These are phyloP conservation scores for Gloeopeniophorella convolvens DNA, from an alignment of 768 basidiomycete species.

Conservation along the genomic window DNA sequence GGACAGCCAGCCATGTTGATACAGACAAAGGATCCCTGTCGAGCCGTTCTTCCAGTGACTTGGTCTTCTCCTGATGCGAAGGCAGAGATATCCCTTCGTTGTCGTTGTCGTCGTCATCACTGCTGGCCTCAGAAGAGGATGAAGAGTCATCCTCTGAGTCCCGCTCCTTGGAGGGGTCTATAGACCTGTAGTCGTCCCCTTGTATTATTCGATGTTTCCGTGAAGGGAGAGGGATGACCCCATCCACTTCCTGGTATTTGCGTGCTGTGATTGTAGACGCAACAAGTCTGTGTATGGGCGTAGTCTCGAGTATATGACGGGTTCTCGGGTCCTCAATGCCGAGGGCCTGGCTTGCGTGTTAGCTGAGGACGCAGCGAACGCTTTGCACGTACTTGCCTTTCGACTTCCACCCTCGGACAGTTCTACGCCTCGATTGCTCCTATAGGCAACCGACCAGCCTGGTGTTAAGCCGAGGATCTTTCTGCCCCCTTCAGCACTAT, in stretches of 20 bases:
- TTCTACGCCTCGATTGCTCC: slow-evolving; percentile 15
- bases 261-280: slow-evolving; percentile 29
- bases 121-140: slow-evolving; percentile 13
- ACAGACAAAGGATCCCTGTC: slow-evolving; percentile 44
- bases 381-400: slow-evolving; percentile 25
- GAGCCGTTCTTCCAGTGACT: slow-evolving; percentile 51
- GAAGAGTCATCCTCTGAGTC: slow-evolving; percentile 34
- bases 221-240: slow-evolving; percentile 55
- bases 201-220: slow-evolving; percentile 28
- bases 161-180: slow-evolving; percentile 29
- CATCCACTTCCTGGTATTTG: slow-evolving; percentile 59
- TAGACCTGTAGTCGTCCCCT: slow-evolving; percentile 45
- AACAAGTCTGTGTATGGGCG: slow-evolving; percentile 46
- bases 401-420: slow-evolving; percentile 7
- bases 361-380: slow-evolving; percentile 20
- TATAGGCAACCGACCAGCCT: slow-evolving; percentile 10
- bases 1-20: slow-evolving; percentile 54
- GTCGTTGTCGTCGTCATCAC: slow-evolving; percentile 6
- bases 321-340: slow-evolving; percentile 51
- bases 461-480: slow-evolving; percentile 16
- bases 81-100: background rate
- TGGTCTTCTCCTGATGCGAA: slow-evolving; percentile 54
- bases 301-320: slow-evolving; percentile 45
- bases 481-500: slow-evolving; percentile 18
- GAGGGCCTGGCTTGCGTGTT: slow-evolving; percentile 27